Evolutionary conservation across 2,329 filamentous ascomycete species (phyloP).

Genomic region (Cercospora zeina): DNA sequence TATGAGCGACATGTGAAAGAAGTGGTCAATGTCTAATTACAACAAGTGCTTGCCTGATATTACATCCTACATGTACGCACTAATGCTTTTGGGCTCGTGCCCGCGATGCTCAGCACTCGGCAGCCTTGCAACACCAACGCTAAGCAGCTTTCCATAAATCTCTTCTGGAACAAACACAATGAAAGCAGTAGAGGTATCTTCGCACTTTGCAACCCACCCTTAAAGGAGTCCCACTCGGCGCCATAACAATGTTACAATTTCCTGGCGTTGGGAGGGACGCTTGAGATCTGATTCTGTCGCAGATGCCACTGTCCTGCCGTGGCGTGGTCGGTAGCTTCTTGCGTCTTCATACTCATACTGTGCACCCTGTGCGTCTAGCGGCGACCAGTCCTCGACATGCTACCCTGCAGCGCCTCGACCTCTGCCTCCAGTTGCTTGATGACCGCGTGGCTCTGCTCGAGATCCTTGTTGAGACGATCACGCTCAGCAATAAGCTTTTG

Average conservation of each 20-base stretch:
- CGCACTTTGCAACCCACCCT: conserved; percentile 21
- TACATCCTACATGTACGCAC: conserved; percentile 24
- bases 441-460: conserved; percentile 90
- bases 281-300: conserved; percentile 21
- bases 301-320: conserved; percentile 27
- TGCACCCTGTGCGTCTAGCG: conserved; percentile 29
- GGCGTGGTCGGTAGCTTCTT: conserved; percentile 20
- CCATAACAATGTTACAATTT: conserved; percentile 23
- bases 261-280: conserved; percentile 15
- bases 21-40: conserved; percentile 4
- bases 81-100: conserved; percentile 21
- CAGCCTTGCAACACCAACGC: conserved; percentile 27
- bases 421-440: conserved; percentile 91
- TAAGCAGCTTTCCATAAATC: conserved; percentile 17
- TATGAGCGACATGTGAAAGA: conserved; percentile 3
- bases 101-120: conserved; percentile 29
- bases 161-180: conserved; percentile 29
- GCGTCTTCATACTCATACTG: conserved; percentile 8
- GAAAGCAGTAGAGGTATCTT: conserved; percentile 35
- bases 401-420: conserved; percentile 81
- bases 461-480: conserved; percentile 98
- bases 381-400: conserved; percentile 40
- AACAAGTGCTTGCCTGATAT: conserved; percentile 15
- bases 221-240: conserved; percentile 17
- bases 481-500: conserved; percentile 99